Evolutionary conservation across 2,329 filamentous ascomycete species (phyloP).

Genomic region (Beauveria sp.): DNA sequence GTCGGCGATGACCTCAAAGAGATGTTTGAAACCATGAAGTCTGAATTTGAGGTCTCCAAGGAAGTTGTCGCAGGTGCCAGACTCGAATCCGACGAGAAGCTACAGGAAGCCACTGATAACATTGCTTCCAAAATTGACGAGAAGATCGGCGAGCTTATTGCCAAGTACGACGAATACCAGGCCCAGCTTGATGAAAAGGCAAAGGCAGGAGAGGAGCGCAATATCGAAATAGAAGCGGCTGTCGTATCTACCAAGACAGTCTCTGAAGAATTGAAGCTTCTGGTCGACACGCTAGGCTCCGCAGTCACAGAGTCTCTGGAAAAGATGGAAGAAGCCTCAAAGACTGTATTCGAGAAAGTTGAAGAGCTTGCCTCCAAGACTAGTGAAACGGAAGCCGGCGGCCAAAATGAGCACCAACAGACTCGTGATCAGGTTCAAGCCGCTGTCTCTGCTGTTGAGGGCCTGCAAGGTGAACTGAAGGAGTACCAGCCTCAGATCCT

Average conservation of each 20-base stretch:
- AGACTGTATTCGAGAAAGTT: slow-evolving; percentile 75
- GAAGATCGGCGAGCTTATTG: slow-evolving; percentile 67
- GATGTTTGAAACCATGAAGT: slow-evolving; percentile 66
- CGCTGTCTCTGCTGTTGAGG: slow-evolving; percentile 63
- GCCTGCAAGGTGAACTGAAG: slow-evolving; percentile 67
- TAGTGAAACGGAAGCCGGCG: slow-evolving; percentile 66
- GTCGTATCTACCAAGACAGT: slow-evolving; percentile 68
- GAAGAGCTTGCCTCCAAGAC: slow-evolving; percentile 70
- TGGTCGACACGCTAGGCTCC: slow-evolving; percentile 77
- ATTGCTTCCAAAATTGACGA: slow-evolving; percentile 52
- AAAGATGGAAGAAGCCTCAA: slow-evolving; percentile 80
- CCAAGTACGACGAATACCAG: slow-evolving; percentile 85
- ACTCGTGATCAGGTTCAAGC: slow-evolving; percentile 76
- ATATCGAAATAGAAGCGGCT: slow-evolving; percentile 64
- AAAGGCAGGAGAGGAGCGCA: slow-evolving; percentile 65
- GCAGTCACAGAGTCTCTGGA: slow-evolving; percentile 76
- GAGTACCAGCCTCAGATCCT: slow-evolving; percentile 87
- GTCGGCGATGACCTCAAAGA: slow-evolving; percentile 60
- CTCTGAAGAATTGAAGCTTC: slow-evolving; percentile 77
- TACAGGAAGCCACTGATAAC: slow-evolving; percentile 48
- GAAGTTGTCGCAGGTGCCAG: slow-evolving; percentile 72
- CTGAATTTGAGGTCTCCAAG: slow-evolving; percentile 82
- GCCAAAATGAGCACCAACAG: slow-evolving; percentile 71
- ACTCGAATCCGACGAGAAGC: slow-evolving; percentile 76
- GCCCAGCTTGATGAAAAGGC: slow-evolving; percentile 64